A percentile compares a stretch with the other conserved stretches of the same genome.
phyloP scores from a whole-genome alignment of 805 yeast species.

The Zygoascus bituminiphila region DNA sequence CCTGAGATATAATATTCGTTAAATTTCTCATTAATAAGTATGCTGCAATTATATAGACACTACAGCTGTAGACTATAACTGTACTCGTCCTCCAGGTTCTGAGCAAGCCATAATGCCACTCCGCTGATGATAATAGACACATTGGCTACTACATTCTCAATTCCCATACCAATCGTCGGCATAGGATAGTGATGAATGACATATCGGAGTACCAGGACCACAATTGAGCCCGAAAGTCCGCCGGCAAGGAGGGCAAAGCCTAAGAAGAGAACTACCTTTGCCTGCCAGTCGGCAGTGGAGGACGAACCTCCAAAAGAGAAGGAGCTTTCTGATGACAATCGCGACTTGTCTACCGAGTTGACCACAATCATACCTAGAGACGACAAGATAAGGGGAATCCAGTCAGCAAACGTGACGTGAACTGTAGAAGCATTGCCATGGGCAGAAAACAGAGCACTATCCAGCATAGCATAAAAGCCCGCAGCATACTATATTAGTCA shows the following conservation, averaged over 20 bases:
- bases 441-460: conserved; percentile 78
- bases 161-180: conserved; percentile 94
- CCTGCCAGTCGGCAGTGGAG: conserved; percentile 75
- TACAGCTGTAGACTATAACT: conserved; percentile 80
- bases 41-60: too few relatives aligned
- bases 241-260: conserved; percentile 93
- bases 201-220: conserved; percentile 79
- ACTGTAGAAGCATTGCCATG: conserved; percentile 78
- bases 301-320: conserved; percentile 26
- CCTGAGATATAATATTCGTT: too few relatives aligned
- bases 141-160: conserved; percentile 76
- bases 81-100: conserved; percentile 92
- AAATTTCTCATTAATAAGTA: too few relatives aligned
- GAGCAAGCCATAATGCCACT: conserved; percentile 84
- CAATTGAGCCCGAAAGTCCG: conserved; percentile 86
- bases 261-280: conserved; percentile 77
- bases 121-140: conserved; percentile 81
- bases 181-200: conserved; percentile 66
- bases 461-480: conserved; percentile 85
- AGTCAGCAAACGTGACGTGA: conserved; percentile 86
- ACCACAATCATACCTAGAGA: conserved; percentile 81
- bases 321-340: conserved; percentile 35
- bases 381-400: conserved; percentile 90
- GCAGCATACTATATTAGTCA: conserved; percentile 18
- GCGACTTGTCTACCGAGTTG: conserved; percentile 62